Conservation (phyloP, 768 basidiomycete genomes). For the Mycena albidolilacea region DNA sequence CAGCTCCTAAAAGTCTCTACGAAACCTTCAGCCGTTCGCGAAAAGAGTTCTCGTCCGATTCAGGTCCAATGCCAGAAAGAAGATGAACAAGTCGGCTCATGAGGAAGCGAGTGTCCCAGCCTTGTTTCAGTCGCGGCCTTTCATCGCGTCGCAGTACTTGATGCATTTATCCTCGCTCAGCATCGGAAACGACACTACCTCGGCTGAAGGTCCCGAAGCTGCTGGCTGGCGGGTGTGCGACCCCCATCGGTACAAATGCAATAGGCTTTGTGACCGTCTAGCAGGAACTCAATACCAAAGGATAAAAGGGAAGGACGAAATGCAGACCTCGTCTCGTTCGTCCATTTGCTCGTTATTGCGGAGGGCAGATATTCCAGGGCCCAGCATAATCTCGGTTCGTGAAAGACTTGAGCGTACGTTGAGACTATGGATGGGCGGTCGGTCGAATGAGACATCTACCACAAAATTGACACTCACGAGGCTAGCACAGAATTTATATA, state of each 20-base stretch:
- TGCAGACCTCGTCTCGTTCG: constrained; percentile 26
- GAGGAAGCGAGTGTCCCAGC: not conserved
- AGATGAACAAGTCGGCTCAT: not conserved
- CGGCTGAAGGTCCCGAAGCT: constrained; percentile 23
- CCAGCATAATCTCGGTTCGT: constrained; percentile 19
- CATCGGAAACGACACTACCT: not conserved
- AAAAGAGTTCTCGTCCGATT: not conserved
- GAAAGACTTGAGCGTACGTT: constrained; percentile 31
- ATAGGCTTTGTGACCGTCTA: constrained; percentile 25
- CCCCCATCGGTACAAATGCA: constrained; percentile 12
- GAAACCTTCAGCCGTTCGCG: not conserved
- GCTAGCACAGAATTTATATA: constrained; percentile 33
- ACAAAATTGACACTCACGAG: constrained; percentile 17
- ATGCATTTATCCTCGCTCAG: constrained; percentile 13
- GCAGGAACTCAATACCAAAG: not conserved
- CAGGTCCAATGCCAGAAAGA: not conserved
- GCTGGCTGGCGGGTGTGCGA: not conserved
- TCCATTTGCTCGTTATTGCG: not conserved
- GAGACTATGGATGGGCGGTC: constrained; percentile 6
- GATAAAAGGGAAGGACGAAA: not conserved
- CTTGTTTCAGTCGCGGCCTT: not conserved
- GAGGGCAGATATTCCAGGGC: constrained; percentile 12
- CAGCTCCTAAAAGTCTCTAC: not conserved
- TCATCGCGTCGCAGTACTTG: not conserved
- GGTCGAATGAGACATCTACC: not conserved